These are phyloP conservation scores for Malus orientalis DNA, from an alignment of 306 rosid genomes.

Conservation along the genomic window DNA sequence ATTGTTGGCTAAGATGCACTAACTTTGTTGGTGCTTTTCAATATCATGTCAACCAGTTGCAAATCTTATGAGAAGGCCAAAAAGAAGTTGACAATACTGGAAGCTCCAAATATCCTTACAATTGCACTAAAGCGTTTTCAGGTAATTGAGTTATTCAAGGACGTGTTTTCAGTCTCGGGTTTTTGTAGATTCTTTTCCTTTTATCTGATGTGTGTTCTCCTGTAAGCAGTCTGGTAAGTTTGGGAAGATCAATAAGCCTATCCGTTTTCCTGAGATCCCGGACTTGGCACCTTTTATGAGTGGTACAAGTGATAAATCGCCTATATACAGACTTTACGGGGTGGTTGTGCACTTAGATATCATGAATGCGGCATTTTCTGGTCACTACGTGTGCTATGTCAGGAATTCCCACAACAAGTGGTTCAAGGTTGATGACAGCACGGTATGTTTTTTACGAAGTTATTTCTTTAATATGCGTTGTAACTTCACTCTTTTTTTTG, in stretches of 20 bases:
- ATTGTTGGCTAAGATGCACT: neutral
- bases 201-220: neutral
- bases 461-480: neutral
- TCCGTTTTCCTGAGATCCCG: conserved; percentile 74
- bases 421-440: conserved; percentile 96
- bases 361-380: conserved; percentile 93
- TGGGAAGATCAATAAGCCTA: conserved; percentile 93
- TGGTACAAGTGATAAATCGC: conserved; percentile 85
- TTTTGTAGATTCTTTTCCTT: conserved; percentile 1
- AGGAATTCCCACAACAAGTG: conserved; percentile 83
- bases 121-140: conserved; percentile 93
- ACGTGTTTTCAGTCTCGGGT: neutral
- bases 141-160: conserved; percentile 39
- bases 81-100: conserved; percentile 79
- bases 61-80: conserved; percentile 94
- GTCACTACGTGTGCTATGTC: conserved; percentile 93
- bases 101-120: conserved; percentile 95
- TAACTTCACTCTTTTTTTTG: neutral
- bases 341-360: conserved; percentile 90
- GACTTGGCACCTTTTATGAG: conserved; percentile 84
- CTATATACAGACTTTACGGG: conserved; percentile 75
- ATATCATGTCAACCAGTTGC: conserved; percentile 51
- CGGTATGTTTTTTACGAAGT: conserved; percentile 36
- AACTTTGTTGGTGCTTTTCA: neutral
- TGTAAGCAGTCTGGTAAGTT: conserved; percentile 75